Conservation (phyloP, 1,284 basidiomycete species). For the Pterulicium gracile region DNA sequence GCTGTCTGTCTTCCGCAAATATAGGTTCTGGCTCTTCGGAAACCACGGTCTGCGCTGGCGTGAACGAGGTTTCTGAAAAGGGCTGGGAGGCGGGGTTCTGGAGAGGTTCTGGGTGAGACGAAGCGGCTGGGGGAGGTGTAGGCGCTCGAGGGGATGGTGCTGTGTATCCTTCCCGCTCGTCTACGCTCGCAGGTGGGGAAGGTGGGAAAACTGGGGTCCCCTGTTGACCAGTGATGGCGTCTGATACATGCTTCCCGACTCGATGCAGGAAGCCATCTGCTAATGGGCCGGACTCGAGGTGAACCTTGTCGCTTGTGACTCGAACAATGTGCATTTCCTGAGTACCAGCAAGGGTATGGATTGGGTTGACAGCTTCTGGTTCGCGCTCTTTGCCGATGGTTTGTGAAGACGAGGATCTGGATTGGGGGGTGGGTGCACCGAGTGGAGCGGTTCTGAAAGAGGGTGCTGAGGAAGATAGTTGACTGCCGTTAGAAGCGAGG, state of each 20-base stretch:
- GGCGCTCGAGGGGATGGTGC: slow-evolving; percentile 8
- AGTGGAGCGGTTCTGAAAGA: slow-evolving; percentile 8
- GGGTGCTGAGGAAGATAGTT: slow-evolving; percentile 7
- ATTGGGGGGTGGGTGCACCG: neutral
- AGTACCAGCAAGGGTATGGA: slow-evolving; percentile 20
- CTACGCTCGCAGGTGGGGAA: slow-evolving; percentile 53
- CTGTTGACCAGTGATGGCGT: slow-evolving; percentile 19
- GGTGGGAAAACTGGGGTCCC: slow-evolving; percentile 32
- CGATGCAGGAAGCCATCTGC: slow-evolving; percentile 26
- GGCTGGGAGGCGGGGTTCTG: neutral
- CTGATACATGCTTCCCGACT: slow-evolving; percentile 24
- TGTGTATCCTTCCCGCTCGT: slow-evolving; percentile 23
- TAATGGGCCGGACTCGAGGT: slow-evolving; percentile 28
- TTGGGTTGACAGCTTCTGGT: slow-evolving; percentile 19
- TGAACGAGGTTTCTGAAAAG: slow-evolving; percentile 3
- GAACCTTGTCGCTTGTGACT: slow-evolving; percentile 34
- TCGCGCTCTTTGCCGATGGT: slow-evolving; percentile 6
- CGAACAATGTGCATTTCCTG: slow-evolving; percentile 44
- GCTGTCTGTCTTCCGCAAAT: slow-evolving; percentile 18
- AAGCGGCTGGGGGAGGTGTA: neutral
- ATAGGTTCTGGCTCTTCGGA: slow-evolving; percentile 27
- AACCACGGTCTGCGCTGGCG: slow-evolving; percentile 13
- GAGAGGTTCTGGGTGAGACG: slow-evolving; percentile 7
- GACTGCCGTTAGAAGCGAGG: slow-evolving; percentile 5
- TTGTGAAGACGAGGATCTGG: slow-evolving; percentile 5